Conservation (phyloP, 176 grass and related monocot species). For the Melocanna baccifera region DNA sequence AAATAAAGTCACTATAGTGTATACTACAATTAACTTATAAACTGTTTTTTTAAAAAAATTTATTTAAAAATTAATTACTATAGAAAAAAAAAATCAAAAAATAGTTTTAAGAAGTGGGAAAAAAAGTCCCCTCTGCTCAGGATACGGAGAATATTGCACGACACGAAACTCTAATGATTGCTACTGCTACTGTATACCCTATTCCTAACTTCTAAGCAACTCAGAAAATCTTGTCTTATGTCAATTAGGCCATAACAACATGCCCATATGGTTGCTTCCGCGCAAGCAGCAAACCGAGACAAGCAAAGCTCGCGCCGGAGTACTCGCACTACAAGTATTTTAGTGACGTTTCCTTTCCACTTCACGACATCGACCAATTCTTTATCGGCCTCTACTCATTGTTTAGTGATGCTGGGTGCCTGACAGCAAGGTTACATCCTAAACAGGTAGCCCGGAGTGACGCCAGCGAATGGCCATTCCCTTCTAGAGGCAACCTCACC, state of each 20-base stretch:
- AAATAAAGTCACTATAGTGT: no score
- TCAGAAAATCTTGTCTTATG: neutral
- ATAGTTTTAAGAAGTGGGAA: no score
- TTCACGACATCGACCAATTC: neutral
- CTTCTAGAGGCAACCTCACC: neutral
- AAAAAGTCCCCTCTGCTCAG: no score
- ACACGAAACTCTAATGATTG: neutral
- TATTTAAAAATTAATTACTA: no score
- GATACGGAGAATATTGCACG: no score
- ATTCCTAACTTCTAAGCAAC: neutral
- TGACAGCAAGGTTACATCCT: neutral
- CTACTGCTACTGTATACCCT: neutral
- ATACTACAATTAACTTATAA: no score
- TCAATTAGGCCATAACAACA: neutral
- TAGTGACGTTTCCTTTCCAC: slow-evolving; percentile 6
- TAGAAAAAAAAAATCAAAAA: no score
- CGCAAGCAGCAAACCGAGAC: neutral
- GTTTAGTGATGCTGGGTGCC: neutral
- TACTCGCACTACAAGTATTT: neutral
- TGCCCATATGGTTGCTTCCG: neutral
- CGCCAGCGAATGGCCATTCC: neutral
- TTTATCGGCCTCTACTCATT: neutral
- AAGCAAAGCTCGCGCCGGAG: neutral
- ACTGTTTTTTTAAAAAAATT: no score
- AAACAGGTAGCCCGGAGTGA: neutral